A percentile compares a stretch with the other conserved stretches of the same genome.
phyloP scores from a whole-genome alignment of 768 basidiomycete genomes.

The Tricholoma saponaceum region DNA sequence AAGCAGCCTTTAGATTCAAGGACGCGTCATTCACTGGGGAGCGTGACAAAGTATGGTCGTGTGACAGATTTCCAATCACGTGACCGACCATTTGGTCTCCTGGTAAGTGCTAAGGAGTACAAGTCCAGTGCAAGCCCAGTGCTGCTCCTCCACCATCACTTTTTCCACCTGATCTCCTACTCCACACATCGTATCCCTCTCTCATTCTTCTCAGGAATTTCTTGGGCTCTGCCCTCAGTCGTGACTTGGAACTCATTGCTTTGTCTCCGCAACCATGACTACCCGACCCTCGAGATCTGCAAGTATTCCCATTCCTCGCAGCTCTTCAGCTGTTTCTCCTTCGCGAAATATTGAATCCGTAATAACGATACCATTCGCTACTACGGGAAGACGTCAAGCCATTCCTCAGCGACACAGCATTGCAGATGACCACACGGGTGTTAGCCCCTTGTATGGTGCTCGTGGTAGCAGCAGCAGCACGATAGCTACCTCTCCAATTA shows the following conservation, averaged over 20 bases:
- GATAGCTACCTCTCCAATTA: conserved; percentile 28
- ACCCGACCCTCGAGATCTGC: conserved; percentile 55
- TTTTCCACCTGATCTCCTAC: conserved; percentile 4
- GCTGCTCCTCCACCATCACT: conserved; percentile 5
- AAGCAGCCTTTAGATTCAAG: not conserved
- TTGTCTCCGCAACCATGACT: conserved; percentile 30
- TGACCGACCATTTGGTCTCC: no score
- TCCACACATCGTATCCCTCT: not conserved
- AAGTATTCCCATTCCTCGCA: conserved; percentile 65
- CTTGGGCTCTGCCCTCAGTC: not conserved
- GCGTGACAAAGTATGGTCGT: conserved; percentile 10
- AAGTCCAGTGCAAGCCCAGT: no score
- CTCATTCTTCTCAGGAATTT: not conserved
- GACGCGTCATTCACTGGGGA: conserved; percentile 24
- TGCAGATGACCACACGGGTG: conserved; percentile 32
- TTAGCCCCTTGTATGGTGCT: conserved; percentile 34
- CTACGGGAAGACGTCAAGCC: conserved; percentile 34
- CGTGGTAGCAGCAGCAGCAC: conserved; percentile 27
- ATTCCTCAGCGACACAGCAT: conserved; percentile 20
- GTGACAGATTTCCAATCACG: conserved; percentile 4
- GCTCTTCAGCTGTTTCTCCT: conserved; percentile 38
- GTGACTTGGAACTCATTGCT: not conserved
- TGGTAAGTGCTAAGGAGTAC: no score
- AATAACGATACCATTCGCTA: conserved; percentile 56
- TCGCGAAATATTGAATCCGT: conserved; percentile 61